Evolutionary conservation across 208 protist species (phyloP).

Genomic region (Acanthamoeba sp.): DNA sequence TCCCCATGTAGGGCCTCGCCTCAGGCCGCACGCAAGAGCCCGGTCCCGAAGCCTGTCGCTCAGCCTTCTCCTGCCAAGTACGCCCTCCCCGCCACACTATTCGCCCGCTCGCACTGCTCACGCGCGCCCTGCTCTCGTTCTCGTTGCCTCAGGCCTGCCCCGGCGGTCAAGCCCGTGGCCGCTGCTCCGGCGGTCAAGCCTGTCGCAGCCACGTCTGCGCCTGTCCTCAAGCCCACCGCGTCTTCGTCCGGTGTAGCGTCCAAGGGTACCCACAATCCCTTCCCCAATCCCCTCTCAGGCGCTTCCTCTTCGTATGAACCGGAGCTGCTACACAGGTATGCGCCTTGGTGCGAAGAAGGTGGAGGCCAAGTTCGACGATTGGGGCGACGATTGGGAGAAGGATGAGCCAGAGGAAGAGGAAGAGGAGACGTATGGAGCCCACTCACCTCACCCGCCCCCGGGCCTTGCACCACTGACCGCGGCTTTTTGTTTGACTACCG

Average conservation of each 20-base stretch:
- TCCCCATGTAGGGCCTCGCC: background rate
- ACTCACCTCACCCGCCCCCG: background rate
- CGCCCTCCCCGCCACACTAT: background rate
- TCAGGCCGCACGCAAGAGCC: constrained; percentile 5
- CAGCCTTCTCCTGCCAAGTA: background rate
- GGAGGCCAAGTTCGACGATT: constrained; percentile 54
- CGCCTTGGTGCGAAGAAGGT: constrained; percentile 26
- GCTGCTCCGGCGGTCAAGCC: background rate
- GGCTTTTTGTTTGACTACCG: background rate
- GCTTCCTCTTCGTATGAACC: no score
- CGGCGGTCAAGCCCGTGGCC: constrained; percentile 11
- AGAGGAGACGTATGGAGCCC: constrained; percentile 1
- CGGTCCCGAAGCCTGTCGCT: background rate
- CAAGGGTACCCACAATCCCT: background rate
- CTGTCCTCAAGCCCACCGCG: constrained; percentile 36
- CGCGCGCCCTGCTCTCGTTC: no score
- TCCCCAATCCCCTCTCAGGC: background rate
- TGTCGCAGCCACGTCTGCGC: background rate
- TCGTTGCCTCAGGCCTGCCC: background rate
- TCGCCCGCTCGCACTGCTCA: no score
- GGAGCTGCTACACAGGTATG: background rate
- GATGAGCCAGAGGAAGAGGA: constrained; percentile 8
- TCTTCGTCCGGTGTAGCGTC: background rate
- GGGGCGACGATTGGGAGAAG: constrained; percentile 28
- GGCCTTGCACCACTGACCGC: no score